Evolutionary conservation across 352 stramenopile genomes (phyloP).

Genomic region (Phytophthora ramorum): DNA sequence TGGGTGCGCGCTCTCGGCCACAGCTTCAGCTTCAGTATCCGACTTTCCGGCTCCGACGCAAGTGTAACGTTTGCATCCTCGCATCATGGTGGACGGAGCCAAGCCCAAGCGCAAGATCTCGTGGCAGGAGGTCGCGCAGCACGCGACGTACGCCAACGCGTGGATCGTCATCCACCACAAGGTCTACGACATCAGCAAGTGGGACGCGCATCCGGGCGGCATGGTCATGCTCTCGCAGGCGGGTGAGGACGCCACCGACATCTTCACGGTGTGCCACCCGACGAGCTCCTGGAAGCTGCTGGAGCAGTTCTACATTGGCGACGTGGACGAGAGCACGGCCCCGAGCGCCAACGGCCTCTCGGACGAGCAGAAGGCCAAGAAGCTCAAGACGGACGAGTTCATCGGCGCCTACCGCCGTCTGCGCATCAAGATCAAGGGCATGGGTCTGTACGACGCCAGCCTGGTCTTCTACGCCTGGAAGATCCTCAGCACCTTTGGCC

Average conservation of each 20-base stretch:
- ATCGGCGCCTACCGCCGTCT: slow-evolving; percentile 97
- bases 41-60: slow-evolving; percentile 27
- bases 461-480: slow-evolving; percentile 96
- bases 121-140: slow-evolving; percentile 79
- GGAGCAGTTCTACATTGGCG: slow-evolving; percentile 97
- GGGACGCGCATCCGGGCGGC: slow-evolving; percentile 85
- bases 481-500: slow-evolving; percentile 91
- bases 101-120: slow-evolving; percentile 76
- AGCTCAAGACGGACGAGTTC: slow-evolving; percentile 91
- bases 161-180: slow-evolving; percentile 94
- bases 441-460: slow-evolving; percentile 95
- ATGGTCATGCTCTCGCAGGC: slow-evolving; percentile 98
- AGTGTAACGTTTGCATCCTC: not conserved
- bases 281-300: slow-evolving; percentile 93
- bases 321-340: slow-evolving; percentile 88
- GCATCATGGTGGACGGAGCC: slow-evolving; percentile 64
- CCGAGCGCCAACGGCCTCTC: slow-evolving; percentile 34
- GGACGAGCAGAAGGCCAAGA: slow-evolving; percentile 52
- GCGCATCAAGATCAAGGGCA: slow-evolving; percentile 93
- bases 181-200: slow-evolving; percentile 92
- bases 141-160: slow-evolving; percentile 75
- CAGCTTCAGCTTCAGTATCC: slow-evolving; percentile 37
- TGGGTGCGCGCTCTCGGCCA: not conserved
- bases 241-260: slow-evolving; percentile 98
- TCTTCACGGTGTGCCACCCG: slow-evolving; percentile 98